A percentile compares a stretch with the other conserved stretches of the same genome.
These are phyloP conservation scores for Naganishia sp. DNA, from an alignment of 1,284 basidiomycete species.

Conservation along the genomic window DNA sequence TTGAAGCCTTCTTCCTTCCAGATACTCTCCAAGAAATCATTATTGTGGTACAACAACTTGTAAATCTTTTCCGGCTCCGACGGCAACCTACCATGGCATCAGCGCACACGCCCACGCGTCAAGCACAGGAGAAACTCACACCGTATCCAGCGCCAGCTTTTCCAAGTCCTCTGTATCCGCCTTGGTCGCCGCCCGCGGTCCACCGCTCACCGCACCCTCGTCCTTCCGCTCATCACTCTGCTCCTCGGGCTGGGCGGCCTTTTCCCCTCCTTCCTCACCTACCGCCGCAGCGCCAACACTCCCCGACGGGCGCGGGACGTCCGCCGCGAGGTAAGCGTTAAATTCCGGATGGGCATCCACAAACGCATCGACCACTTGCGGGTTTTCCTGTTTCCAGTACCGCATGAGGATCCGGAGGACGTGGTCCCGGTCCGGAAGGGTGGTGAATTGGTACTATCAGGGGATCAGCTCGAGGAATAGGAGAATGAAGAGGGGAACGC, in stretches of 20 bases:
- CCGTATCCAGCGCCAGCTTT: constrained; percentile 32
- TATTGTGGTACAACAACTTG: constrained; percentile 36
- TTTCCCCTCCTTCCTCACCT: background rate
- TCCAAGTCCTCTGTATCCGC: constrained; percentile 34
- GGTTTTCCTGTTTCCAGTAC: constrained; percentile 31
- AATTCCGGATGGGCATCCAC: constrained; percentile 22
- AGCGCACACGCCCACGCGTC: background rate
- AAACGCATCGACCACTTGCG: constrained; percentile 31
- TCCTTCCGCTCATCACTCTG: constrained; percentile 8
- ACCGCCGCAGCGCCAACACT: background rate
- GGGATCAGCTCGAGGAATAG: background rate
- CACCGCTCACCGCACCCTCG: constrained; percentile 7
- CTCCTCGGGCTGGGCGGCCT: constrained; percentile 1
- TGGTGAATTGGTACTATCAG: constrained; percentile 32
- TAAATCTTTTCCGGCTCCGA: constrained; percentile 37
- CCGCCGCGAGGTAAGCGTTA: background rate
- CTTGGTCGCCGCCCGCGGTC: constrained; percentile 32
- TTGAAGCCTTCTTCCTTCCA: constrained; percentile 34
- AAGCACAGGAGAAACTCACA: constrained; percentile 12
- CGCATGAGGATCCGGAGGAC: constrained; percentile 34
- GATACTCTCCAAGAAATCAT: constrained; percentile 32
- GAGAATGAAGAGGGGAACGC: constrained; percentile 11
- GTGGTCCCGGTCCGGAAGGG: constrained; percentile 35
- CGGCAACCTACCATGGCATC: constrained; percentile 21
- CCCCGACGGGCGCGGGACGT: too few relatives aligned